A percentile compares a stretch with the other conserved stretches of the same genome.
phyloP scores from a whole-genome alignment of 352 stramenopile genomes.

The Globisporangium iwayamae region DNA sequence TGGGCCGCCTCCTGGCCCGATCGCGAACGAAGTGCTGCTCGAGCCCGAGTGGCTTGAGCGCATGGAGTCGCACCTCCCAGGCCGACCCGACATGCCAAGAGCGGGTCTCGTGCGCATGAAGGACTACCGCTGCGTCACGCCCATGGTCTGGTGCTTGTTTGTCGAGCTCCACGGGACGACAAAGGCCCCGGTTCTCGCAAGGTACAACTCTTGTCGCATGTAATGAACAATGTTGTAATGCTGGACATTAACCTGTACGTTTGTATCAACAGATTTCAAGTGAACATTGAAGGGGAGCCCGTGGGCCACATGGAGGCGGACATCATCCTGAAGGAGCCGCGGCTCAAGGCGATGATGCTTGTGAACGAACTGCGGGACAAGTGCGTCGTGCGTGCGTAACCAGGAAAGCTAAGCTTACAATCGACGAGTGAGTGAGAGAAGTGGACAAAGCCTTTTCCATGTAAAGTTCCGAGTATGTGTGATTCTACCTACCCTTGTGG shows the following conservation, averaged over 20 bases:
- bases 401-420: not conserved
- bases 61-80: conserved; percentile 19
- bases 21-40: conserved; percentile 57
- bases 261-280: conserved; percentile 19
- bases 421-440: not conserved
- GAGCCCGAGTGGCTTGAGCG: conserved; percentile 42
- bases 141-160: conserved; percentile 74
- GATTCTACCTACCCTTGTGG: not conserved
- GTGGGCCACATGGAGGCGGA: conserved; percentile 18
- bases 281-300: conserved; percentile 28
- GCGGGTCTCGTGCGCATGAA: conserved; percentile 37
- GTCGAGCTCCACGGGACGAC: conserved; percentile 52
- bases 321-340: conserved; percentile 23
- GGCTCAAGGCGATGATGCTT: conserved; percentile 30
- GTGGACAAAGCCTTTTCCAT: not conserved
- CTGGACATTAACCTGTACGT: not conserved
- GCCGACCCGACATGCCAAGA: conserved; percentile 38
- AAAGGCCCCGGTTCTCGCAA: conserved; percentile 34
- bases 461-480: conserved; percentile 2
- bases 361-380: conserved; percentile 35
- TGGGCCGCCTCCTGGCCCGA: conserved; percentile 45
- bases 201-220: not conserved
- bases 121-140: conserved; percentile 67
- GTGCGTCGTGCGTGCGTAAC: conserved; percentile 17
- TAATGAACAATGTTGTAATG: not conserved